Evolutionary conservation across 805 yeast genomes (phyloP).

Genomic region (Yamadazyma kitorensis): DNA sequence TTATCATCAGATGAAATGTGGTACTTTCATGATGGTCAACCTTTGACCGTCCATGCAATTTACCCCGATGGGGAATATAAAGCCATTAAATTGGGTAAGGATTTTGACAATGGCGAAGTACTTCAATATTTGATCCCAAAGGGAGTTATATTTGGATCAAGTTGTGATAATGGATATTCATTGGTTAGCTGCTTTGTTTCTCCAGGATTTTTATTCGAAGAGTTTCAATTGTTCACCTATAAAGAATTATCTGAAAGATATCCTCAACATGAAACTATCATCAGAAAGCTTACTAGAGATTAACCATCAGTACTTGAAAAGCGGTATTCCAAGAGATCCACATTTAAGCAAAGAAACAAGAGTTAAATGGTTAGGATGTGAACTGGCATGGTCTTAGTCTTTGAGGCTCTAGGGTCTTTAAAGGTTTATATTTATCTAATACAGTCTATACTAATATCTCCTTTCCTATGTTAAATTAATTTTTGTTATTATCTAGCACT

Average conservation of each 20-base stretch:
- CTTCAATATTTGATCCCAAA: slow-evolving; percentile 20
- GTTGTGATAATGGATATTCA: slow-evolving; percentile 18
- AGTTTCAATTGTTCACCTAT: slow-evolving; percentile 18
- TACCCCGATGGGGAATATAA: slow-evolving; percentile 18
- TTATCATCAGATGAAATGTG: slow-evolving; percentile 22
- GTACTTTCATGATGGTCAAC: slow-evolving; percentile 21
- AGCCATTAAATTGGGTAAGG: slow-evolving; percentile 15
- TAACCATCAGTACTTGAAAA: too few relatives aligned
- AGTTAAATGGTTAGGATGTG: too few relatives aligned
- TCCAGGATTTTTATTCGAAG: slow-evolving; percentile 23
- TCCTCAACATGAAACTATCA: slow-evolving; percentile 19
- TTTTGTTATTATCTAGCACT: too few relatives aligned
- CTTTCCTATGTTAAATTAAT: too few relatives aligned
- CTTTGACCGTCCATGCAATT: slow-evolving; percentile 22
- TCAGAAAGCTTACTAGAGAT: slow-evolving; percentile 15
- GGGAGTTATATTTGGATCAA: slow-evolving; percentile 21
- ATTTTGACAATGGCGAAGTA: slow-evolving; percentile 15
- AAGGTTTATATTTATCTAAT: too few relatives aligned
- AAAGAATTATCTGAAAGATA: slow-evolving; percentile 14
- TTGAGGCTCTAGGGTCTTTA: too few relatives aligned
- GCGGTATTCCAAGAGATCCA: too few relatives aligned
- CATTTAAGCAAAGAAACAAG: too few relatives aligned
- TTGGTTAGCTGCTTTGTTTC: slow-evolving; percentile 23
- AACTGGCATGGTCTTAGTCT: too few relatives aligned
- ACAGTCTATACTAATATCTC: too few relatives aligned